Conservation (phyloP, 257 asterid species). For the Lantana camara region DNA sequence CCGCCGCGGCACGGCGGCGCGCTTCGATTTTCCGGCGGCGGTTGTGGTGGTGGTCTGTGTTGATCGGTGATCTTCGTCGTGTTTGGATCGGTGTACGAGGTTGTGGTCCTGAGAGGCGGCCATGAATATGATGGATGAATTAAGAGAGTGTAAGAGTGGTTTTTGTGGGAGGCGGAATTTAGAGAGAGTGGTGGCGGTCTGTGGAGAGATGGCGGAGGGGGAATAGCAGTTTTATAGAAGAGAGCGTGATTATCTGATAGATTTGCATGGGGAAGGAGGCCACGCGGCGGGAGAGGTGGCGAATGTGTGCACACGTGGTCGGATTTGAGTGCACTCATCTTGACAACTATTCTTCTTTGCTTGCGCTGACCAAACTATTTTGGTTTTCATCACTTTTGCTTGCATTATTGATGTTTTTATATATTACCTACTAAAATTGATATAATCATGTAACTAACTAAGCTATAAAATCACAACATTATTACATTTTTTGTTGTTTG, state of each 20-base stretch:
- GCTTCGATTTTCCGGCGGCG: slow-evolving; percentile 32
- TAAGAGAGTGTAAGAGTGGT: background rate
- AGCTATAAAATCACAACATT: too few relatives aligned
- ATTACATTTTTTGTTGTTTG: too few relatives aligned
- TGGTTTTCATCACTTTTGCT: too few relatives aligned
- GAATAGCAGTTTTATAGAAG: slow-evolving; percentile 20
- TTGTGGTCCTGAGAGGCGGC: slow-evolving; percentile 37
- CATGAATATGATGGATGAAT: slow-evolving; percentile 31
- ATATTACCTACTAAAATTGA: too few relatives aligned
- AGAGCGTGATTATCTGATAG: slow-evolving; percentile 39
- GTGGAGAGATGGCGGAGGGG: slow-evolving; percentile 17
- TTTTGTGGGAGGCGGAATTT: background rate
- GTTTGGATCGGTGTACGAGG: slow-evolving; percentile 59
- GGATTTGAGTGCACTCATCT: background rate
- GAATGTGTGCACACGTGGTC: slow-evolving; percentile 38
- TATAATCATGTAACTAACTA: too few relatives aligned
- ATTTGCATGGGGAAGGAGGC: slow-evolving; percentile 24
- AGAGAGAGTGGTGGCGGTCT: too few relatives aligned
- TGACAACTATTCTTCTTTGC: too few relatives aligned
- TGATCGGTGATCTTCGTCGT: slow-evolving; percentile 6
- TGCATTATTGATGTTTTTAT: too few relatives aligned
- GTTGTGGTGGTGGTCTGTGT: background rate
- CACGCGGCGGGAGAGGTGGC: slow-evolving; percentile 41
- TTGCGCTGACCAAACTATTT: background rate
- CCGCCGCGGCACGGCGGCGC: slow-evolving; percentile 53